Evolutionary conservation across 192 early-diverging fungal genomes (phyloP).

Genomic region (Coemansia pectinata): DNA sequence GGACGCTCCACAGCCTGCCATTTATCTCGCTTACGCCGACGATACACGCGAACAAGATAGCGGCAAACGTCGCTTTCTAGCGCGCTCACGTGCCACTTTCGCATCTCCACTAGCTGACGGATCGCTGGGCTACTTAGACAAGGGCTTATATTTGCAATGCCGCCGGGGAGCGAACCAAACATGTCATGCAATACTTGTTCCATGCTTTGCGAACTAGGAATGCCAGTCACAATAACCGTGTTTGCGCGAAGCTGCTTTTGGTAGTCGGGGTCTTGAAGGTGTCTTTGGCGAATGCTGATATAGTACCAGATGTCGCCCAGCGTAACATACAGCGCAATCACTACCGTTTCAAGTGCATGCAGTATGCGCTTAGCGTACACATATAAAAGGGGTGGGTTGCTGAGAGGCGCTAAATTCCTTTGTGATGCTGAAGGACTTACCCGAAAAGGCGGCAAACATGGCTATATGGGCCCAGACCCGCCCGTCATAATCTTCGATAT

Average conservation of each 20-base stretch:
- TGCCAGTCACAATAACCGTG: constrained; percentile 5
- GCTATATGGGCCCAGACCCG: constrained; percentile 12
- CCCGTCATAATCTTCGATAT: neutral
- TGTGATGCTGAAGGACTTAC: neutral
- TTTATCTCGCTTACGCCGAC: neutral
- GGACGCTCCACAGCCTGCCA: neutral
- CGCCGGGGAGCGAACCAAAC: neutral
- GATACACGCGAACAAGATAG: neutral
- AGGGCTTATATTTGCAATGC: neutral
- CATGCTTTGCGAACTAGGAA: neutral
- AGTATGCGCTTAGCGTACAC: neutral
- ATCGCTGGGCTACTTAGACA: neutral
- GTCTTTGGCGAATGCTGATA: neutral
- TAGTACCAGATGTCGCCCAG: neutral
- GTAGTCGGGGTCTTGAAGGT: constrained; percentile 3
- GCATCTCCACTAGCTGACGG: neutral
- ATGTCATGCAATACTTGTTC: neutral
- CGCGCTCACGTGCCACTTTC: neutral
- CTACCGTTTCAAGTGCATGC: neutral
- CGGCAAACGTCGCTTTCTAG: constrained; percentile 7
- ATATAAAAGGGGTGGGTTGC: no score
- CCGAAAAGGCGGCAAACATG: neutral
- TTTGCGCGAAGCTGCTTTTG: neutral
- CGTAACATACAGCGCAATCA: neutral
- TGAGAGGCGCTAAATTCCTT: no score